Conservation (phyloP, 78 protist species). For the Dictyostelium citrinum region DNA sequence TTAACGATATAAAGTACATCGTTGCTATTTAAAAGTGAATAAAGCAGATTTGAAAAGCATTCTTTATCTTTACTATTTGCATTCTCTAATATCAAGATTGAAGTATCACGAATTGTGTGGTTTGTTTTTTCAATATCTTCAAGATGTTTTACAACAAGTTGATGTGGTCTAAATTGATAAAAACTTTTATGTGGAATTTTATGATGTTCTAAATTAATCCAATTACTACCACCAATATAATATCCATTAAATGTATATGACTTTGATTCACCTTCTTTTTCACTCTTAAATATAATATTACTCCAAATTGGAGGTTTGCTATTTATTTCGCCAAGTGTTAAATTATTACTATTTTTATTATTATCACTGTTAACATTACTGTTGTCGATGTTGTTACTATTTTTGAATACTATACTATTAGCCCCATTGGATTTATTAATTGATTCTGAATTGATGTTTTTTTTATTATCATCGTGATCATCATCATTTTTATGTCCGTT, state of each 20-base stretch:
- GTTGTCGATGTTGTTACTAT: too few species aligned
- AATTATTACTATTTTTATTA: neutral
- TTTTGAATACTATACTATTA: too few species aligned
- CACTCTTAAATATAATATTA: neutral
- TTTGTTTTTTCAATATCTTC: neutral
- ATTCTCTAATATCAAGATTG: neutral
- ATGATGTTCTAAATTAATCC: neutral
- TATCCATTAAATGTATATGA: neutral
- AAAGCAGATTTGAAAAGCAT: neutral
- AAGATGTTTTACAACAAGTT: neutral
- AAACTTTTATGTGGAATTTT: neutral
- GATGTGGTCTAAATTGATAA: neutral
- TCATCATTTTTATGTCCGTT: neutral
- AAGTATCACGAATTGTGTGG: neutral
- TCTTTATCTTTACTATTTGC: neutral
- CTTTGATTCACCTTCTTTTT: neutral
- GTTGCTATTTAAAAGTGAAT: neutral
- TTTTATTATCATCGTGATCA: neutral
- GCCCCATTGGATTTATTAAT: neutral
- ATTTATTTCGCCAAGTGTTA: neutral
- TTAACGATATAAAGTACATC: neutral
- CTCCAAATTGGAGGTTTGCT: neutral
- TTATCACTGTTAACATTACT: too few species aligned
- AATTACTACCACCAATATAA: neutral
- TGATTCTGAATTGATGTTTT: too few species aligned